Percentiles rank a stretch among this genome's conserved stretches.
Evolutionary conservation across 108 stramenopile species (phyloP).

Genomic region (Fistulifera pelliculosa): DNA sequence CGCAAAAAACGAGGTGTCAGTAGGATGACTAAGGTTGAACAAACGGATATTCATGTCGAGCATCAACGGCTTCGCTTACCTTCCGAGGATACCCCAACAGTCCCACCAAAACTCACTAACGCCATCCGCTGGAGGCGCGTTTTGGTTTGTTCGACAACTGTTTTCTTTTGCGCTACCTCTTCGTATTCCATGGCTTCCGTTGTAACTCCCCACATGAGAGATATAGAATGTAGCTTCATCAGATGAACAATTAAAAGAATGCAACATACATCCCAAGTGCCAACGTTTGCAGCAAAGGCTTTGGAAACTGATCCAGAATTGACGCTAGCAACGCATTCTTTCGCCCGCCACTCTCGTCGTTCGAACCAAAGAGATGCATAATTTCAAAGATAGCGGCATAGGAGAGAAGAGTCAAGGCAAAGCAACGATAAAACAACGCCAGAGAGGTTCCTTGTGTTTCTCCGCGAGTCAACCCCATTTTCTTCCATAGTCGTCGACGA

Average conservation of each 20-base stretch:
- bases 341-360: neutral
- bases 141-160: conserved; percentile 1
- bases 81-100: conserved; percentile 79
- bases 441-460: conserved; percentile 83
- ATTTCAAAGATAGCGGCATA: conserved; percentile 63
- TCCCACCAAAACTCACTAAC: conserved; percentile 82
- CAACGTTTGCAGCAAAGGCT: neutral
- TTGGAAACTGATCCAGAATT: neutral
- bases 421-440: conserved; percentile 78
- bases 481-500: conserved; percentile 58
- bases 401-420: conserved; percentile 49
- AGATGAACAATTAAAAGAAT: conserved; percentile 81
- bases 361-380: conserved; percentile 1
- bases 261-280: conserved; percentile 63
- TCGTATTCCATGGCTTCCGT: conserved; percentile 90
- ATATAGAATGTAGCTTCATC: conserved; percentile 81
- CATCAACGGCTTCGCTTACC: conserved; percentile 17
- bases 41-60: no score
- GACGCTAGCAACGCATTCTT: neutral
- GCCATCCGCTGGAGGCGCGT: conserved; percentile 59
- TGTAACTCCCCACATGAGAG: conserved; percentile 83
- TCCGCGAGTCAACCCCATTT: conserved; percentile 81
- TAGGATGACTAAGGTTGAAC: no score
- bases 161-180: conserved; percentile 53
- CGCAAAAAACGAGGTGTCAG: neutral